phyloP scores from a whole-genome alignment of 352 stramenopile genomes.

The Halophytophthora batemanensis region DNA sequence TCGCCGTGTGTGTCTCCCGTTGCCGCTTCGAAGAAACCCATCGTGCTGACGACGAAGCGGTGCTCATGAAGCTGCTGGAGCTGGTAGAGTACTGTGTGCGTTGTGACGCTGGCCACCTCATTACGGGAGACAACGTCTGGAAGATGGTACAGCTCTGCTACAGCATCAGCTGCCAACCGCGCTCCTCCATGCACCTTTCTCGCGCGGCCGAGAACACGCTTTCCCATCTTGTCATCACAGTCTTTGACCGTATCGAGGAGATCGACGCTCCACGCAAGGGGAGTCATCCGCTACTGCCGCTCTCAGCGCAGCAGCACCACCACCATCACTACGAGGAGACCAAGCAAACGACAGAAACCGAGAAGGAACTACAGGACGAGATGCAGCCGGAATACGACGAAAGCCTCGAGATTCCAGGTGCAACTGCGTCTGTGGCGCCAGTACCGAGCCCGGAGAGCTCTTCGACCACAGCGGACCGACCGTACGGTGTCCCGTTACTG shows the following conservation, averaged over 20 bases:
- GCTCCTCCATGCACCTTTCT: constrained; percentile 89
- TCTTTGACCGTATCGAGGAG: constrained; percentile 92
- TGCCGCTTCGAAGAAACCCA: constrained; percentile 97
- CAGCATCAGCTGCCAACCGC: constrained; percentile 91
- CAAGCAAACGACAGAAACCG: not conserved
- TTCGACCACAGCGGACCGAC: constrained; percentile 24
- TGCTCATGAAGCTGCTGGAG: constrained; percentile 96
- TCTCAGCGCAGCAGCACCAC: not conserved
- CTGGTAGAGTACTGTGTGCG: constrained; percentile 94
- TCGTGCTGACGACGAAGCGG: constrained; percentile 88
- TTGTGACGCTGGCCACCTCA: constrained; percentile 87
- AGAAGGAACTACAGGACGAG: constrained; percentile 1
- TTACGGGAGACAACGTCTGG: constrained; percentile 92
- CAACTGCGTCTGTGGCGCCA: not conserved
- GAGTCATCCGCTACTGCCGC: constrained; percentile 7
- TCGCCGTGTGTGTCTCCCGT: constrained; percentile 90
- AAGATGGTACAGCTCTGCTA: constrained; percentile 97
- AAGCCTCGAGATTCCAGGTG: constrained; percentile 23
- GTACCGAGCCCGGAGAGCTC: constrained; percentile 7
- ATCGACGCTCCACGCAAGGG: constrained; percentile 33
- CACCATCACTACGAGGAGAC: not conserved
- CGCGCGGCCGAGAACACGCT: constrained; percentile 95
- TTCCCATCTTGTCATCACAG: constrained; percentile 95
- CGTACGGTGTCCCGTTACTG: constrained; percentile 88
- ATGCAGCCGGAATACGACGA: constrained; percentile 16